Percentiles rank a stretch among this genome's conserved stretches.
Conservation (phyloP, 495 filamentous ascomycete species). For the Xylaria telfairii region DNA sequence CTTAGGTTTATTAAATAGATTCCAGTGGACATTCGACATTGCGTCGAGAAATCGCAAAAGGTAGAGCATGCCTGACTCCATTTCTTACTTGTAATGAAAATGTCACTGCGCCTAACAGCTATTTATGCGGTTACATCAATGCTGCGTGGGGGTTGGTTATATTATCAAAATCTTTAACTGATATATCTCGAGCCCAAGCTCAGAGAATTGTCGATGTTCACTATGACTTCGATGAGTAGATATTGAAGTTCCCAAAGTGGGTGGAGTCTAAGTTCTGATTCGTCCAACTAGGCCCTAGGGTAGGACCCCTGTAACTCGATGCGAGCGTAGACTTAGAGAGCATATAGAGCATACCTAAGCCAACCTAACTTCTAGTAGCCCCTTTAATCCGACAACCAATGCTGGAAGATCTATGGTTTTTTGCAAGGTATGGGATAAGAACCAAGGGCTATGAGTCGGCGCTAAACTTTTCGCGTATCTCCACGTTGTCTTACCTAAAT, state of each 20-base stretch:
- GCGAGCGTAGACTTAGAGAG: not conserved
- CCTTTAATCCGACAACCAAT: not conserved
- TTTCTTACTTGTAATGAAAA: not conserved
- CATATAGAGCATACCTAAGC: not conserved
- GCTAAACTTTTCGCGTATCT: not conserved
- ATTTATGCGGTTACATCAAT: not conserved
- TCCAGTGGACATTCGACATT: too few species aligned
- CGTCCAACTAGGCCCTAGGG: not conserved
- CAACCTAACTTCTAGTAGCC: not conserved
- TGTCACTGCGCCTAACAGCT: not conserved
- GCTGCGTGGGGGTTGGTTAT: too few species aligned
- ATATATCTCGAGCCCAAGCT: too few species aligned
- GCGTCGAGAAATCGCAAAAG: too few species aligned
- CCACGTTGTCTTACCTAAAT: not conserved
- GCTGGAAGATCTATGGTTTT: too few species aligned
- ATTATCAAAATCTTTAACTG: not conserved
- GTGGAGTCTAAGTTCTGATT: not conserved
- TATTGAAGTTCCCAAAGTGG: not conserved
- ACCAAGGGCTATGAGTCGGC: not conserved
- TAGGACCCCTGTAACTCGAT: not conserved
- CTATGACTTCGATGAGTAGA: not conserved
- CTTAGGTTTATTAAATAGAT: too few species aligned
- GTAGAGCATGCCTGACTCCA: not conserved
- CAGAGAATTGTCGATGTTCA: not conserved
- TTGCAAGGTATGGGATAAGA: not conserved